Conservation (phyloP, 2,329 filamentous ascomycete genomes). For the Ophiostoma sp. region DNA sequence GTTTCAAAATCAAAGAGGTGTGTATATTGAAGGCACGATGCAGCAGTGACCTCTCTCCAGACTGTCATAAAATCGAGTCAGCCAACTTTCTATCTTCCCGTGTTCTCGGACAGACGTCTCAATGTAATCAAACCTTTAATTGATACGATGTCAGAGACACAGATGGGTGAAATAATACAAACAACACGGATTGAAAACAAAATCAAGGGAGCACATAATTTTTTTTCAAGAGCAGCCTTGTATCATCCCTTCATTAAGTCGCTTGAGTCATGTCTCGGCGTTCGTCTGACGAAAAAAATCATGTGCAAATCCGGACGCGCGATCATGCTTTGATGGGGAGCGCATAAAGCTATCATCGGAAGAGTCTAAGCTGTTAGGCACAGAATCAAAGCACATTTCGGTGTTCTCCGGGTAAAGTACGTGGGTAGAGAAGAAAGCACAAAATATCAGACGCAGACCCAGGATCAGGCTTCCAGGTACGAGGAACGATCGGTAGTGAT, state of each 20-base stretch:
- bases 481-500: background rate
- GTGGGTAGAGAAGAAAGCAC: background rate
- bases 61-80: background rate
- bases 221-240: no score
- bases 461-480: slow-evolving; percentile 9
- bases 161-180: background rate
- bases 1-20: slow-evolving; percentile 7
- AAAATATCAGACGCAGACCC: background rate
- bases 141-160: background rate
- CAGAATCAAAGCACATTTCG: slow-evolving; percentile 1
- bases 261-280: background rate
- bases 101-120: background rate
- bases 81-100: background rate
- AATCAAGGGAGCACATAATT: background rate
- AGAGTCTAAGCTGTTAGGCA: background rate
- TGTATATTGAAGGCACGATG: background rate
- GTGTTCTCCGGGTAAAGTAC: background rate
- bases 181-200: background rate
- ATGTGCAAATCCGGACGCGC: background rate
- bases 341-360: background rate
- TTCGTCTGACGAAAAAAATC: background rate
- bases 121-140: background rate
- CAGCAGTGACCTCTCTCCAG: background rate
- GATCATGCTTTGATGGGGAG: background rate
- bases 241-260: background rate